Base-by-base conservation (phyloP, 1,284 basidiomycete species). In the Mycosarcoma maydis region DNA sequence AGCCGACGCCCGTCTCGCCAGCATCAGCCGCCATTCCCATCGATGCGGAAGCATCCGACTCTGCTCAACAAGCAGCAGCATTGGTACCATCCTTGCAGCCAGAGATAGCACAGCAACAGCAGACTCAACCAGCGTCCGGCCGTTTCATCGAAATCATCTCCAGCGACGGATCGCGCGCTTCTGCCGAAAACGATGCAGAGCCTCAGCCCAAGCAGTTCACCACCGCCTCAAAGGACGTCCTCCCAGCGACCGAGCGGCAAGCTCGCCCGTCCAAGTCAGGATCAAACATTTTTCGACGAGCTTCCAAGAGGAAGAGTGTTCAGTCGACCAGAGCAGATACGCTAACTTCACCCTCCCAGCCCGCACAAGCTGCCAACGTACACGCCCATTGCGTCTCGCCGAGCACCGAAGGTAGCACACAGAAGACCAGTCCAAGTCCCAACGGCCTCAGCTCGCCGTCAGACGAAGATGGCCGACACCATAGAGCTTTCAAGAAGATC, bases 131-230 rank as follows among this genome's bases (percentile, higher is more conserved):
- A n/a, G 37, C 45, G 34, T 57, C 40, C 6, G 66, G 66, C 6
- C 58, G 58, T 22, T 69, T 69, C 26, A 62, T 69, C 47, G 66
- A 62, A 32, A 69, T 37, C 33, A 61, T 68, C 46, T 61, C 64
- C 6, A 53, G 49, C 3, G 58, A 68, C 27, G 65, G 58, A 29
- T 68, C 65, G 11, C 48, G 65, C 22, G 58, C 52, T 26, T 68
- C 65, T 26, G 65, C 50, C 48, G 65, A 68, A 23, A 36, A 55
- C 13, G 39, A 40, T 11, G 41, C 45, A 11, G 33, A 45, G 8
- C 27, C 29, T 8, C 16, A 40, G 13, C 14, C 38, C 36, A 48
- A 39, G 8, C 17, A 26, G 3, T 20, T 24, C 33, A 26, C n/a
- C 13, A 29, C 49, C 13, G 40, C 26, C n/a, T n/a, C n/a, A 19